A percentile compares a stretch with the other conserved stretches of the same genome.
These are phyloP conservation scores for Kazachstania sp. DNA, from an alignment of 1,139 yeast genomes.

Conservation along the genomic window DNA sequence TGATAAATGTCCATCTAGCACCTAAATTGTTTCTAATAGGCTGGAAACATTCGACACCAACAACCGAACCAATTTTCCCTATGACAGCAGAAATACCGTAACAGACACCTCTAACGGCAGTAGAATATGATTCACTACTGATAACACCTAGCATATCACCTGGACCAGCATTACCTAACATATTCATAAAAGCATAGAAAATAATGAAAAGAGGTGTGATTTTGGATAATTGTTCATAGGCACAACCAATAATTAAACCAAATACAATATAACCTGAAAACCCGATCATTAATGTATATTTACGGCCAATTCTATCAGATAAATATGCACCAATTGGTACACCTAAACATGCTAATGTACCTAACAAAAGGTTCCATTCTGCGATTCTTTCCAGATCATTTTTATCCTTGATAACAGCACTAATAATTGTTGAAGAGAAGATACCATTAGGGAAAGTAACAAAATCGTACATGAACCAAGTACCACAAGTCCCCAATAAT, in stretches of 20 bases:
- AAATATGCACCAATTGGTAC: slow-evolving; percentile 6
- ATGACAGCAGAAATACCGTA: slow-evolving; percentile 6
- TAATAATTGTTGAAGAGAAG: slow-evolving; percentile 4
- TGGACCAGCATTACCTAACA: slow-evolving; percentile 6
- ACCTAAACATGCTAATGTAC: slow-evolving; percentile 1
- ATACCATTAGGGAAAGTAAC: slow-evolving; percentile 6
- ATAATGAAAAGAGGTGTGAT: slow-evolving; percentile 5
- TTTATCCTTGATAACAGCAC: slow-evolving; percentile 6
- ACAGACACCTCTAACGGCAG: slow-evolving; percentile 6
- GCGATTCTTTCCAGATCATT: slow-evolving; percentile 4
- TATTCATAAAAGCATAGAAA: slow-evolving; percentile 5
- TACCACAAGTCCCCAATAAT: slow-evolving; percentile 5
- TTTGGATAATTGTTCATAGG: slow-evolving; percentile 3
- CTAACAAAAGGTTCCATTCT: slow-evolving; percentile 5
- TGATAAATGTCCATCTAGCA: slow-evolving; percentile 6
- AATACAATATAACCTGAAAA: slow-evolving; percentile 5
- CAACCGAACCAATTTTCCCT: slow-evolving; percentile 7
- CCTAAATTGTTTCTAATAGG: slow-evolving; percentile 6
- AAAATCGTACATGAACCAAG: slow-evolving; percentile 7
- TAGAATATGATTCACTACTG: slow-evolving; percentile 5
- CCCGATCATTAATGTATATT: slow-evolving; percentile 4
- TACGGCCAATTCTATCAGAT: slow-evolving; percentile 6
- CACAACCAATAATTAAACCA: slow-evolving; percentile 6
- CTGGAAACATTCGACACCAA: slow-evolving; percentile 6
- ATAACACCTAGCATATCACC: slow-evolving; percentile 7